A percentile compares a stretch with the other conserved stretches of the same genome.
Conservation (phyloP, 345 rosid species). For the Lenwebbia sp. region DNA sequence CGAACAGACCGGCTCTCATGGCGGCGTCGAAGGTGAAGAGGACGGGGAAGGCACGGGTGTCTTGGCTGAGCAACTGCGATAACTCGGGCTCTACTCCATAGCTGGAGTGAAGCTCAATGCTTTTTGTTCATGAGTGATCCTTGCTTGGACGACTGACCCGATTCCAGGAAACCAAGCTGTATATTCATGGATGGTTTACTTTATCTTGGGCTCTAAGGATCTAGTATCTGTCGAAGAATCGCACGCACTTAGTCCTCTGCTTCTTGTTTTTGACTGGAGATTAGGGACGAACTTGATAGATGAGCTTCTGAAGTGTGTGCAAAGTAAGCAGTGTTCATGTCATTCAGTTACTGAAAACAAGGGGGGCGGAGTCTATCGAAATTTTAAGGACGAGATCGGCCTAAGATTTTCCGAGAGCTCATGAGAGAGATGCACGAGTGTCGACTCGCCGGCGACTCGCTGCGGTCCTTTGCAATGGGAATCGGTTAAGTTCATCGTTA, state of each 20-base stretch:
- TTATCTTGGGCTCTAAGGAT: not conserved
- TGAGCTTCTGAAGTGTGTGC: not conserved
- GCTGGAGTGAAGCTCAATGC: not conserved
- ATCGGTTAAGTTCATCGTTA: not conserved
- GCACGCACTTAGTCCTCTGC: not conserved
- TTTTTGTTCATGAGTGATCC: not conserved
- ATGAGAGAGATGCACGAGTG: not conserved
- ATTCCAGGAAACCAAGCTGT: not conserved
- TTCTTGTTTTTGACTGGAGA: not conserved
- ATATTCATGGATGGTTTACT: not conserved
- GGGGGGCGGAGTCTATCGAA: not conserved
- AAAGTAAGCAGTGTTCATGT: not conserved
- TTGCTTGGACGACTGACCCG: not conserved
- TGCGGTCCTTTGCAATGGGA: not conserved
- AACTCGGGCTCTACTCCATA: slow-evolving; percentile 31
- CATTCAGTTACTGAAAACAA: not conserved
- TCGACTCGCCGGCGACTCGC: not conserved
- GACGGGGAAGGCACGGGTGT: slow-evolving; percentile 33
- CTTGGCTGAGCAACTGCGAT: slow-evolving; percentile 45
- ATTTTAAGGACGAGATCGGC: not conserved
- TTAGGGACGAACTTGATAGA: not conserved
- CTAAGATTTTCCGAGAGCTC: not conserved
- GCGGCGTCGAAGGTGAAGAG: slow-evolving; percentile 15
- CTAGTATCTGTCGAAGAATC: not conserved
- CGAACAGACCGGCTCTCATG: slow-evolving; percentile 21